A percentile compares a stretch with the other conserved stretches of the same genome.
Conservation (phyloP, 768 basidiomycete genomes). For the Dictyophora rubrovolvata region DNA sequence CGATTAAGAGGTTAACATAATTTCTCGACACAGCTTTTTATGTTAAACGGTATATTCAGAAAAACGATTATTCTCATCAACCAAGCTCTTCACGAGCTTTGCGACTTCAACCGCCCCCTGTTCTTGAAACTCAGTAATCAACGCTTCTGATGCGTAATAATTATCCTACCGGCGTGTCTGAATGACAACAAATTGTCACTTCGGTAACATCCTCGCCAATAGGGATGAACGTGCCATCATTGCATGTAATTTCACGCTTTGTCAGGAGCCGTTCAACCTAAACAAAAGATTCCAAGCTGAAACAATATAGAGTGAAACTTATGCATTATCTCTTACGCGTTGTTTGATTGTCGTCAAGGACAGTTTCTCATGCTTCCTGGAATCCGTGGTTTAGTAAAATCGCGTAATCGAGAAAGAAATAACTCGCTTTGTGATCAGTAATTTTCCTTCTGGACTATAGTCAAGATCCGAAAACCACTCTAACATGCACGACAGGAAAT, state of each 20-base stretch:
- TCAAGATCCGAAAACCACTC: slow-evolving; percentile 64
- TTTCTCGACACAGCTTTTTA: too few relatives aligned
- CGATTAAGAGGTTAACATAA: too few relatives aligned
- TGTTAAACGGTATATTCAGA: slow-evolving; percentile 12
- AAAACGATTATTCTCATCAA: slow-evolving; percentile 40
- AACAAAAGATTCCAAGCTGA: background rate
- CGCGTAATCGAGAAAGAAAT: background rate
- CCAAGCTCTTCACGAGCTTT: slow-evolving; percentile 39
- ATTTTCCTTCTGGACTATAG: slow-evolving; percentile 44
- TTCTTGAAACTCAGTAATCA: background rate
- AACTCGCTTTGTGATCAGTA: slow-evolving; percentile 50
- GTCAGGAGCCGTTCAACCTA: slow-evolving; percentile 38
- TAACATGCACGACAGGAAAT: slow-evolving; percentile 18
- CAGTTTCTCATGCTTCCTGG: slow-evolving; percentile 42
- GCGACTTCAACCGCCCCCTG: slow-evolving; percentile 48
- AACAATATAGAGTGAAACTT: background rate
- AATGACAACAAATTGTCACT: slow-evolving; percentile 57
- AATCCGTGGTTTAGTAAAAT: background rate
- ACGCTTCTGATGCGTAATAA: slow-evolving; percentile 5
- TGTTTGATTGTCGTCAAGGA: slow-evolving; percentile 30
- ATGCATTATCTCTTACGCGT: slow-evolving; percentile 27
- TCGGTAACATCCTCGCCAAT: slow-evolving; percentile 34
- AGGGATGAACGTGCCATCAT: slow-evolving; percentile 29
- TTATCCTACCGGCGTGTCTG: slow-evolving; percentile 46
- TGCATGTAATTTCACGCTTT: slow-evolving; percentile 31